Evolutionary conservation across 768 basidiomycete genomes (phyloP).

Genomic region (Lactarius sp.): DNA sequence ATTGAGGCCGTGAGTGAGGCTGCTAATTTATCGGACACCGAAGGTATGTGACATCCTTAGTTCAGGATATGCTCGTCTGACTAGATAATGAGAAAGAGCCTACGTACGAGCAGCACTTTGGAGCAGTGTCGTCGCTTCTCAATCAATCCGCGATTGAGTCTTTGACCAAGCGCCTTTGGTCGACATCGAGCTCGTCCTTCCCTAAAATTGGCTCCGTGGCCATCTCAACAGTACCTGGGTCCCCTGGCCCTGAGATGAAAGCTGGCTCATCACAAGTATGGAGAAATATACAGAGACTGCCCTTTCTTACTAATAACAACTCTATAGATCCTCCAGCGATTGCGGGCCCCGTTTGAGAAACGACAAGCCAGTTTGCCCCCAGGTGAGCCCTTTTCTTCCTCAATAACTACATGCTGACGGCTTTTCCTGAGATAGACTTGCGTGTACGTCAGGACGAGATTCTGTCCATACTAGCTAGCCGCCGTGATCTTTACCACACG

Average conservation of each 20-base stretch:
- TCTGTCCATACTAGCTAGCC: conserved; percentile 56
- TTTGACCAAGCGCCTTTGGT: conserved; percentile 59
- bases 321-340: conserved; percentile 50
- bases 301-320: not conserved
- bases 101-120: conserved; percentile 73
- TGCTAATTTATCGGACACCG: conserved; percentile 17
- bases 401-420: conserved; percentile 1
- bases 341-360: conserved; percentile 50
- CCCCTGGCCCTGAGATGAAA: conserved; percentile 17
- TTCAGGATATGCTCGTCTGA: not conserved
- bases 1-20: conserved; percentile 12
- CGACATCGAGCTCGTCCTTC: conserved; percentile 40
- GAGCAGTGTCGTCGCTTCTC: conserved; percentile 48
- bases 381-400: conserved; percentile 38
- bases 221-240: conserved; percentile 44
- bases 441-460: conserved; percentile 60
- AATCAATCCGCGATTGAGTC: conserved; percentile 45
- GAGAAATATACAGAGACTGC: not conserved
- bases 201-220: conserved; percentile 58
- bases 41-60: conserved; percentile 19
- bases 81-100: conserved; percentile 32
- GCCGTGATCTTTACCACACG: conserved; percentile 75
- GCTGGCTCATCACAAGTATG: conserved; percentile 19
- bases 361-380: conserved; percentile 49
- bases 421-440: conserved; percentile 37